Evolutionary conservation across 2,329 filamentous ascomycete species (phyloP).

Genomic region (Cladophialophora yegresii): DNA sequence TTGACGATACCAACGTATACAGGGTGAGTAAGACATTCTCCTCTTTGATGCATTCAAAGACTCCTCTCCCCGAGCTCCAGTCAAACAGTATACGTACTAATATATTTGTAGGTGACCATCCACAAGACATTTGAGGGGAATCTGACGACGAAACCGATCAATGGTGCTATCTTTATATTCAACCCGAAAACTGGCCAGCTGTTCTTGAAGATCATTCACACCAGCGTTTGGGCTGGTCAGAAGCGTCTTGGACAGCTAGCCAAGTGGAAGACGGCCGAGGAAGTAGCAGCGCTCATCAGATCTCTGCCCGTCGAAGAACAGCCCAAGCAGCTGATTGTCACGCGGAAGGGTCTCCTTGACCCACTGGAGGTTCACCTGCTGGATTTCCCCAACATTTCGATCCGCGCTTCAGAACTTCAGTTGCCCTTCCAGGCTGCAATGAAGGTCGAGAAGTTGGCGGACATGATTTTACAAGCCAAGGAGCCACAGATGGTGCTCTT

Average conservation of each 20-base stretch:
- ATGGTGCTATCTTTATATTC: constrained; percentile 99
- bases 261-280: constrained; percentile 99
- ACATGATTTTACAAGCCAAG: constrained; percentile 97
- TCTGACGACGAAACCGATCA: constrained; percentile 98
- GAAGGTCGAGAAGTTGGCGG: constrained; percentile 98
- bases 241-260: constrained; percentile 97
- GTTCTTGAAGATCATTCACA: constrained; percentile 99
- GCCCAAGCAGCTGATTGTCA: constrained; percentile 97
- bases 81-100: not conserved
- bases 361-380: constrained; percentile 95
- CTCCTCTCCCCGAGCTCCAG: not conserved
- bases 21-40: constrained; percentile 61
- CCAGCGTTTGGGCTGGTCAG: constrained; percentile 97
- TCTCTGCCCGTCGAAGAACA: constrained; percentile 97
- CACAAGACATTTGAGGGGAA: constrained; percentile 99
- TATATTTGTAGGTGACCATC: constrained; percentile 63
- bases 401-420: constrained; percentile 93
- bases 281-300: constrained; percentile 95
- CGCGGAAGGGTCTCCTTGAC: constrained; percentile 93
- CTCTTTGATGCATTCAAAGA: not conserved
- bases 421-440: constrained; percentile 98
- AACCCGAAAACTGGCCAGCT: constrained; percentile 97
- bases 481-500: constrained; percentile 99
- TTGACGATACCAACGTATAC: constrained; percentile 98
- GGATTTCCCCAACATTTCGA: constrained; percentile 98